Base-by-base conservation (phyloP, 495 filamentous ascomycete genomes). In the Aspergillus homomorphus region DNA sequence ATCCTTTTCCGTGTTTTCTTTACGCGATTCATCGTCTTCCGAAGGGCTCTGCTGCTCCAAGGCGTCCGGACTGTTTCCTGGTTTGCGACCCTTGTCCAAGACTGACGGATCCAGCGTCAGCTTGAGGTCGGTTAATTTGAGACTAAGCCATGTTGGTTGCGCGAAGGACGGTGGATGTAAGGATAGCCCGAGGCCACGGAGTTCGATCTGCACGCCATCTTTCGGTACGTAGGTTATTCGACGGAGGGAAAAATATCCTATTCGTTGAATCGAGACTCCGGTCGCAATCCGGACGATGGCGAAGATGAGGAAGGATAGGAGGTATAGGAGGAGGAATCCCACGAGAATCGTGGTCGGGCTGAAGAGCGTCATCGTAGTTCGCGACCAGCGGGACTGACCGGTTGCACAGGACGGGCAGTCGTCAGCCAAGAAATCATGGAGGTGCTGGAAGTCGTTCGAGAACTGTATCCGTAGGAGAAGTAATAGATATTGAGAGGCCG, bases 121-220 rank as follows among this genome's bases (percentile, higher is more conserved):
- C 45, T 83, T 88, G 38, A 96, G 73, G 59, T 96, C 92, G 56
- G 84, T 87, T 51, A 98, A 73, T 21, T 91, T 89, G 38, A 99
- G 79, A 65, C 91, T 96, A 59, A 97, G 74, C 94, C 94, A 99
- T 72, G 95, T 97, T 50, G 94, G 92, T 69, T 97, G 92, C 19
- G 92, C 89, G 70, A 98, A 98, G 16, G 94, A 96, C 8, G 94
- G 93, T 9, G 91, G 86, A 72, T 98, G 94, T 61, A 97, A 65
- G 42, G 89, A 86, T 50, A 98, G 78, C 21, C 94, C 92, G 42
- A 98, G 77, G 44, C 91, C 91, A 41, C 94, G 86, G 44, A 98
- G 85, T 71, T 98, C 90, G 66, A 99, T 84, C 61, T 87, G 87
- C 57, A 96, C 68, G 54, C 95, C 94, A 80, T 95, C 89, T 69